These are phyloP conservation scores for Pseudohalonectria lignicola DNA, from an alignment of 2,329 filamentous ascomycete genomes.

Conservation along the genomic window DNA sequence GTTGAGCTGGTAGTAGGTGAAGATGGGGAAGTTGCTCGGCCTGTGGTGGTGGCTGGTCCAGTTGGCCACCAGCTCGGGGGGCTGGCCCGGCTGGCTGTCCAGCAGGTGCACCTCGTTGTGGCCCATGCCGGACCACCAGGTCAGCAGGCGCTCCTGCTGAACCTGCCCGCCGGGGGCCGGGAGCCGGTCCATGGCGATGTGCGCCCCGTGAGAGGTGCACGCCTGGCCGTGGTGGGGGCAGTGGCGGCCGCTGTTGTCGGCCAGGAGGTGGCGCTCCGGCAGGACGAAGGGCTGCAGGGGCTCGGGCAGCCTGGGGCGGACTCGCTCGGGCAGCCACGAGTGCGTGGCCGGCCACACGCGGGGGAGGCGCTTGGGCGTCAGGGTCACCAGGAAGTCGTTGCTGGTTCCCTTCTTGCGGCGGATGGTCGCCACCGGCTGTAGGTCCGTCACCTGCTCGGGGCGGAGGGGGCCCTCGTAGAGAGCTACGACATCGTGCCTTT, in stretches of 20 bases:
- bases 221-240: neutral
- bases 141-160: neutral
- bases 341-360: neutral
- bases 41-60: conserved; percentile 1
- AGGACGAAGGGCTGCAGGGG: too few relatives aligned
- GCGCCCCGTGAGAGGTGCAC: conserved; percentile 2
- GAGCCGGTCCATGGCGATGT: neutral
- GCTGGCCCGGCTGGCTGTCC: neutral
- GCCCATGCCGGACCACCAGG: conserved; percentile 1
- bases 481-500: neutral
- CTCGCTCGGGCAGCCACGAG: neutral
- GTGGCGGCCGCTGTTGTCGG: neutral
- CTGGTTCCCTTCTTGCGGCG: neutral
- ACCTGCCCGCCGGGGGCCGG: neutral
- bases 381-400: neutral
- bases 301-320: neutral
- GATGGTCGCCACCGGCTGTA: neutral
- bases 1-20: neutral
- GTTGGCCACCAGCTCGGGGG: neutral
- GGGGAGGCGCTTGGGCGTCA: neutral
- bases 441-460: neutral
- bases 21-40: neutral
- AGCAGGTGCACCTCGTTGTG: conserved; percentile 2
- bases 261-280: neutral
- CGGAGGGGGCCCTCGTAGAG: conserved; percentile 1